phyloP scores from a whole-genome alignment of 202 grass and related monocot species.

The Setaria italica region DNA sequence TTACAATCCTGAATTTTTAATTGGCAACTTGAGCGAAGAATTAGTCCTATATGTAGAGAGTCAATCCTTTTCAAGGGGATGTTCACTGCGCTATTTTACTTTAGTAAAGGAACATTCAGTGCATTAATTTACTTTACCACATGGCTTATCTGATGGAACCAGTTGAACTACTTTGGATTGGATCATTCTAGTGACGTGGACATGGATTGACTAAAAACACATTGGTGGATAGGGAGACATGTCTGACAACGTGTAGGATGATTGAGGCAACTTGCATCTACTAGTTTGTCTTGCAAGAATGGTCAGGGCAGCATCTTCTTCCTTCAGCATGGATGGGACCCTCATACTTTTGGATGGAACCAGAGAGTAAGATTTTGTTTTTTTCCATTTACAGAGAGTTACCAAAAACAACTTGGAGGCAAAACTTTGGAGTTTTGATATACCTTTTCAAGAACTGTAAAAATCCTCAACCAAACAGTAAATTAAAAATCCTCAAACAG shows the following conservation, averaged over 20 bases:
- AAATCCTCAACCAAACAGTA: background rate
- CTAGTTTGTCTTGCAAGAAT: conserved; percentile 9
- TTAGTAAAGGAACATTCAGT: conserved; percentile 1
- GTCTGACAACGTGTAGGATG: background rate
- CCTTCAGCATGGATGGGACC: background rate
- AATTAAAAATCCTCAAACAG: too few species aligned
- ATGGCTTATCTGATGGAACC: conserved; percentile 28
- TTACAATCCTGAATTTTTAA: background rate
- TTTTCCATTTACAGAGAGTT: background rate
- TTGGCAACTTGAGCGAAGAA: conserved; percentile 21
- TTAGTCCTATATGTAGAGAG: background rate
- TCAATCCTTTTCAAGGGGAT: conserved; percentile 16
- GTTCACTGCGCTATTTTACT: conserved; percentile 16
- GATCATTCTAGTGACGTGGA: background rate
- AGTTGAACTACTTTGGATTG: conserved; percentile 11
- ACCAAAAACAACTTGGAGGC: background rate
- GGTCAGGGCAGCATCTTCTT: conserved; percentile 13
- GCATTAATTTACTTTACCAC: background rate
- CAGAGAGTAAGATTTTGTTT: background rate
- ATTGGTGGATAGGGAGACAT: background rate
- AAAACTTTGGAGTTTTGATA: background rate
- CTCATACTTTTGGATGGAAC: background rate
- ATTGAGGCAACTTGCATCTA: conserved; percentile 34
- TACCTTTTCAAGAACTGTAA: background rate
- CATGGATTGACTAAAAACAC: conserved; percentile 1